Evolutionary conservation across 1,284 basidiomycete genomes (phyloP).

Genomic region (Cryptococcus wingfieldii): DNA sequence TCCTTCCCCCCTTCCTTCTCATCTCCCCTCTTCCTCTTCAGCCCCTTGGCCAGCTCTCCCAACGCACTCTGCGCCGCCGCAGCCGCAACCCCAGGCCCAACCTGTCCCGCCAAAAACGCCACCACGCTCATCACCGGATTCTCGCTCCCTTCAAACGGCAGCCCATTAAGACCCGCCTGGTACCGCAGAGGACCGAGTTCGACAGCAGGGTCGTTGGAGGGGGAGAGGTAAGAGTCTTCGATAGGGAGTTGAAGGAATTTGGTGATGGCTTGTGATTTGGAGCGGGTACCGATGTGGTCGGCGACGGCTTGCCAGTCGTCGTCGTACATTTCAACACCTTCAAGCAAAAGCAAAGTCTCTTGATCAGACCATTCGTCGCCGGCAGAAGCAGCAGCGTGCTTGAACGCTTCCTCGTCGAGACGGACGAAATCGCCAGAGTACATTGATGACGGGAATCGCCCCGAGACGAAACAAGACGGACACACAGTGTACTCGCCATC

Average conservation of each 20-base stretch:
- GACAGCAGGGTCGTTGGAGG: conserved; percentile 38
- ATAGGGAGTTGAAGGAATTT: conserved; percentile 96
- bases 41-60: conserved; percentile 58
- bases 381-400: conserved; percentile 52
- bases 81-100: conserved; percentile 84
- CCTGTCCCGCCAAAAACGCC: conserved; percentile 89
- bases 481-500: conserved; percentile 87
- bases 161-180: conserved; percentile 50
- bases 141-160: conserved; percentile 91
- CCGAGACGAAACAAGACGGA: conserved; percentile 87
- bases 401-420: conserved; percentile 60
- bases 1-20: conserved; percentile 17
- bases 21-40: conserved; percentile 60
- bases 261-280: conserved; percentile 89
- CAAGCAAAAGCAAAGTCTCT: conserved; percentile 81
- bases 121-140: conserved; percentile 99
- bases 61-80: conserved; percentile 90
- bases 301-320: conserved; percentile 93
- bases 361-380: conserved; percentile 83
- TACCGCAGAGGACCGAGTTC: conserved; percentile 74
- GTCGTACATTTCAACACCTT: conserved; percentile 96
- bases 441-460: conserved; percentile 92
- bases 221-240: conserved; percentile 76
- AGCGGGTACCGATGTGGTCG: conserved; percentile 85
- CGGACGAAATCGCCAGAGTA: conserved; percentile 98